Base-by-base conservation (phyloP, 2,329 filamentous ascomycete genomes). In the Cordyceps militaris region DNA sequence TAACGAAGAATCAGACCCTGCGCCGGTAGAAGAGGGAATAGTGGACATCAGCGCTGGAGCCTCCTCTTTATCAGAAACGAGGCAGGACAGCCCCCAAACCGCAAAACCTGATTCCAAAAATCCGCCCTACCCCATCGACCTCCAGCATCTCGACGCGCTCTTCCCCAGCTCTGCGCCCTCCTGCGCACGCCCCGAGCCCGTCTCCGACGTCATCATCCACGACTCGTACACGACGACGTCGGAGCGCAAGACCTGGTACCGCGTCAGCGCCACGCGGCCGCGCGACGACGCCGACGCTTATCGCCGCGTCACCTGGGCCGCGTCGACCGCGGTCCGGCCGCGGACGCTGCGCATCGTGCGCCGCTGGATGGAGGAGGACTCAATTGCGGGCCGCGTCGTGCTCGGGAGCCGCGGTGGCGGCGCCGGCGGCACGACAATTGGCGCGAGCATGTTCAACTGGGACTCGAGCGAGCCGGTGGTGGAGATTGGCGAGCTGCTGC, bases 331-430 rank as follows among this genome's bases (percentile, higher is more conserved):
- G 7, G 70, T 83, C 2, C 81, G 81, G 24, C 68, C 70, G 13
- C 77, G 82, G 9, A 81, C 79, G 1, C 74, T 84, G 59, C 76
- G 79, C 58, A 82, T 83, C 42, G 83, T 87, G 19, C 76, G 80
- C 26, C 76, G 82, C 26, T 88, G 85, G 85, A 84, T 86, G 76
- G 81, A 85, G 63, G 80, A 86, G 63, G 83, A 84, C 62, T 80
- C 81, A 0, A 79, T 82, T 28, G 73, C 79, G 2, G 80, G 82
- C 1, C 76, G 77, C n/a, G 66, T 70, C 7, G 67, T 71, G 24
- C 64, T 72, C 3, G 72, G 74, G 0, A 70, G 73, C 50, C 69
- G 73, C 3, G 72, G 74, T 0, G 70, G 73, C 50, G 69, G 73
- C 48, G 70, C 74, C 16, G 65, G 65, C 0, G 71, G 69, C 1